Conservation (phyloP, 495 filamentous ascomycete genomes). For the Letharia columbiana region DNA sequence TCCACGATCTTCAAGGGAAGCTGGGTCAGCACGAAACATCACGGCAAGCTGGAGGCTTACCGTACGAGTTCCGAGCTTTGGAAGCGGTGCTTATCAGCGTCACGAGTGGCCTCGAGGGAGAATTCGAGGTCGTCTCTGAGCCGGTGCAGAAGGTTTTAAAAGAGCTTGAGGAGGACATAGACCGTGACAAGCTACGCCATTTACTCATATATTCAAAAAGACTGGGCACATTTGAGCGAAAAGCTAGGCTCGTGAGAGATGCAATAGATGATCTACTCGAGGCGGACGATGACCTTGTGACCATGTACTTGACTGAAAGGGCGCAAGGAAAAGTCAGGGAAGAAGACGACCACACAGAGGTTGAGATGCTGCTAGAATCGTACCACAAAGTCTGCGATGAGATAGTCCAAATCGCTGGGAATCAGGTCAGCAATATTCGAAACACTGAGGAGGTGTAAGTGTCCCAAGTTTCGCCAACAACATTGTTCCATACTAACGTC, state of each 20-base stretch:
- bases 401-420: slow-evolving; percentile 89
- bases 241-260: slow-evolving; percentile 87
- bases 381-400: slow-evolving; percentile 98
- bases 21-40: slow-evolving; percentile 45
- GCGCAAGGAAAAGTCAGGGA: slow-evolving; percentile 60
- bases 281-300: slow-evolving; percentile 88
- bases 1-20: slow-evolving; percentile 76
- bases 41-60: slow-evolving; percentile 42
- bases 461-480: neutral
- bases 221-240: slow-evolving; percentile 94
- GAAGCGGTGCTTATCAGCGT: slow-evolving; percentile 53
- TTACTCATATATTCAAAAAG: slow-evolving; percentile 91
- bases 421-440: slow-evolving; percentile 87
- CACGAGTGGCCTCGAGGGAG: slow-evolving; percentile 78
- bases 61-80: slow-evolving; percentile 56
- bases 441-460: slow-evolving; percentile 97
- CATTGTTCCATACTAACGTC: neutral
- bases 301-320: slow-evolving; percentile 93
- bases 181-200: slow-evolving; percentile 83
- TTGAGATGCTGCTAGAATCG: slow-evolving; percentile 92
- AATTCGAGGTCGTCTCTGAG: slow-evolving; percentile 86
- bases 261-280: slow-evolving; percentile 95
- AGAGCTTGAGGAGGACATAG: slow-evolving; percentile 94
- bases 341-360: slow-evolving; percentile 88
- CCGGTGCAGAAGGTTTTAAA: slow-evolving; percentile 81